Evolutionary conservation across 306 rosid genomes (phyloP), one percentile per base, ranked within the genome.

Genomic region (Vigna reflexopilosa): DNA sequence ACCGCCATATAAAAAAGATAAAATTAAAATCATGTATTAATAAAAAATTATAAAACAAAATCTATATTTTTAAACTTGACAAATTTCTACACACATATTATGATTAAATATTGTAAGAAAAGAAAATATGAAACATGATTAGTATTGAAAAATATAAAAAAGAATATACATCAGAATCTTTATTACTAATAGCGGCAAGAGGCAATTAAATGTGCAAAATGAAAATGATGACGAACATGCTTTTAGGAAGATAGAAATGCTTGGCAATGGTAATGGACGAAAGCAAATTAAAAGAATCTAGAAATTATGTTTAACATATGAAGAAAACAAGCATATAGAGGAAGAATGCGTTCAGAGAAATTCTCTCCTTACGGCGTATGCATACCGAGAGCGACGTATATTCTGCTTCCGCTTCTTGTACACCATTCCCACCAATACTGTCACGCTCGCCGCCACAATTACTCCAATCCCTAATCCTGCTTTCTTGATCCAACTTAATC

Each of bases 401-500:
- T 90, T 93, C 57, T 87, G 84, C 72, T 81, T 88, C 9, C 97
- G 92, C 82, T 87, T 90, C 91, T 89, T 93, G 88, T 86, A 91
- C 76, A 87, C 89, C 51, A 91, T 2, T 3, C 85, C 97, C 56
- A 85, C 97, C 24, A 90, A 5, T 36, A 85, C 86, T 0, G 89
- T 79, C 34, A 87, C 64, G 22, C 79, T 66, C 36, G 28, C 92
- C 7, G 86, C 93, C 0, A 76, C 62, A 6, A 91, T 63, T 30
- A 90, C 90, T 85, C 93, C 96, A 11, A 89, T 13, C 48, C 81
- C 94, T 68, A 93, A 70, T 30, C 94, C 98, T 1, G 85, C 97
- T 79, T 93, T 91, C 89, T 93, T 91, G 48, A 86, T 88, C 0
- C 78, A 71, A 24, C 85, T 90, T 88, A 85, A 77, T 70, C 94